Evolutionary conservation across 1,284 basidiomycete species (phyloP).

Genomic region (Polyporus tsugae): DNA sequence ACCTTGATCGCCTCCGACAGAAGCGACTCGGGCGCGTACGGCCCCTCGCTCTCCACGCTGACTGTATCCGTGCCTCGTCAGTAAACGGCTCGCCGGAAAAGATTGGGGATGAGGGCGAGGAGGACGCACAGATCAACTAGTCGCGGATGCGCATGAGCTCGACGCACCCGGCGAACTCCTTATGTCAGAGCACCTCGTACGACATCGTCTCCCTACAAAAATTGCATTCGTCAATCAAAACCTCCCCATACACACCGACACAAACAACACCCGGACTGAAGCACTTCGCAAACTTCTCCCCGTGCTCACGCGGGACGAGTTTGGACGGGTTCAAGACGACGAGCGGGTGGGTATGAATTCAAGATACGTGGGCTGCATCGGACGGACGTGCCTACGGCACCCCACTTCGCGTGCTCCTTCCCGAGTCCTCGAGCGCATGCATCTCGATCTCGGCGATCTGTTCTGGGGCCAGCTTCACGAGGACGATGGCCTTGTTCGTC

Average conservation of each 20-base stretch:
- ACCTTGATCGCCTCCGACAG: conserved; percentile 86
- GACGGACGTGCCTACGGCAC: conserved; percentile 84
- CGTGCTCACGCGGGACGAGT: conserved; percentile 70
- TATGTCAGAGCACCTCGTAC: conserved; percentile 91
- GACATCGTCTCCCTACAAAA: conserved; percentile 92
- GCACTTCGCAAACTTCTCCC: conserved; percentile 85
- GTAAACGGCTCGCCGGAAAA: too few relatives aligned
- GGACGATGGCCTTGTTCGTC: conserved; percentile 86
- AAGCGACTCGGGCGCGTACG: conserved; percentile 88
- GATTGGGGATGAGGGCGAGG: conserved; percentile 10
- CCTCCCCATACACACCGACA: conserved; percentile 52
- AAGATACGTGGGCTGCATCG: neutral
- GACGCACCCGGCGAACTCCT: conserved; percentile 89
- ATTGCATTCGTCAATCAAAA: conserved; percentile 65
- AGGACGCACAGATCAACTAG: conserved; percentile 88
- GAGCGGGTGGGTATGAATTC: conserved; percentile 37
- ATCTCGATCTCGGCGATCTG: conserved; percentile 87
- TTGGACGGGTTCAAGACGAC: conserved; percentile 77
- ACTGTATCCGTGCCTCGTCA: conserved; percentile 55
- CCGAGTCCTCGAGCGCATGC: conserved; percentile 97
- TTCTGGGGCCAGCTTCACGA: conserved; percentile 95
- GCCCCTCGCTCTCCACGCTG: conserved; percentile 90
- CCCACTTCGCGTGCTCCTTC: conserved; percentile 97
- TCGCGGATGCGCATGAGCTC: conserved; percentile 89
- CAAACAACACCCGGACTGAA: conserved; percentile 93